Conservation (phyloP, 1,139 yeast genomes). For the Pichia sp. region DNA sequence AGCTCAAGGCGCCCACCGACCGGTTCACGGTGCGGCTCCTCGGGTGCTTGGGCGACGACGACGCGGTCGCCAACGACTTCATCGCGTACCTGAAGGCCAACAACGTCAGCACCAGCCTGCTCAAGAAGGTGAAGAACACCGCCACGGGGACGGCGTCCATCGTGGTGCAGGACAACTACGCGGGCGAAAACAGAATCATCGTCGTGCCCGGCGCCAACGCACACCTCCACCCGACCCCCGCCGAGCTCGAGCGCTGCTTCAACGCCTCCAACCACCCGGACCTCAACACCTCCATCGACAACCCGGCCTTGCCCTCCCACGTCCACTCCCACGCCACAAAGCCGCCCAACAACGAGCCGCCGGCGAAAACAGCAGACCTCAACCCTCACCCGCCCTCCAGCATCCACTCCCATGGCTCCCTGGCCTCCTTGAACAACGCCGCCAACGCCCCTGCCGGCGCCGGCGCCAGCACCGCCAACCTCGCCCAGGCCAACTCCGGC, state of each 20-base stretch:
- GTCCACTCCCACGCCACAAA: constrained; percentile 18
- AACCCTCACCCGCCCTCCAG: constrained; percentile 14
- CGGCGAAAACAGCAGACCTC: constrained; percentile 13
- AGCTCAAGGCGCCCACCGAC: constrained; percentile 34
- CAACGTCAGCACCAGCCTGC: constrained; percentile 47
- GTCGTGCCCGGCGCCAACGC: constrained; percentile 88
- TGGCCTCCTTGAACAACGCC: constrained; percentile 3
- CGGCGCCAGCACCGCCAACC: background rate
- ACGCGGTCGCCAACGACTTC: constrained; percentile 54
- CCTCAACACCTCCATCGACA: constrained; percentile 6
- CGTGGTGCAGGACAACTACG: constrained; percentile 43
- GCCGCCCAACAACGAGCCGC: constrained; percentile 13
- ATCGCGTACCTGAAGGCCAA: constrained; percentile 44
- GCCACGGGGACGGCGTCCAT: constrained; percentile 88
- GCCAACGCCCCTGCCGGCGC: background rate
- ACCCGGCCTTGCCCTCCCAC: constrained; percentile 13
- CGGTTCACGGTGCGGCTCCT: constrained; percentile 54
- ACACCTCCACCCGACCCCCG: constrained; percentile 43
- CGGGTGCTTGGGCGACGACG: constrained; percentile 79
- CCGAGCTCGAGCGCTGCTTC: constrained; percentile 39
- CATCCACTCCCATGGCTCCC: constrained; percentile 18
- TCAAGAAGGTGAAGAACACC: constrained; percentile 37
- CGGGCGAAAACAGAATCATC: constrained; percentile 84
- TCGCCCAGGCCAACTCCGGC: no score
- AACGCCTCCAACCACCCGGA: constrained; percentile 9